phyloP scores from a whole-genome alignment of 2,329 filamentous ascomycete genomes.

The Scolecobasidium constrictum region DNA sequence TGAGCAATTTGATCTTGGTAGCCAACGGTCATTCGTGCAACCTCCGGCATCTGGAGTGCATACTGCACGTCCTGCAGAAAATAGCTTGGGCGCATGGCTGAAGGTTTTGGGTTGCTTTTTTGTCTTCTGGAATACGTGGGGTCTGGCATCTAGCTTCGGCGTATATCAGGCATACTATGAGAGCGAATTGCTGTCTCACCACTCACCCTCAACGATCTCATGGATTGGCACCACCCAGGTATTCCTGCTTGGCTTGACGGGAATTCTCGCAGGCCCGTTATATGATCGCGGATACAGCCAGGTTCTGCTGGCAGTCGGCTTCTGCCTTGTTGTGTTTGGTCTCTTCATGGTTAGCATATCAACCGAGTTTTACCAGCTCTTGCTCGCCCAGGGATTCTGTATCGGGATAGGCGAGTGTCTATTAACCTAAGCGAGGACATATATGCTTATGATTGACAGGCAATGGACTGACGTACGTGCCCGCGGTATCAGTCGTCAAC shows the following conservation, averaged over 20 bases:
- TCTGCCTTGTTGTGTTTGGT: conserved; percentile 48
- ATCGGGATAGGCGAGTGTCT: conserved; percentile 12
- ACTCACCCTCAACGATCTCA: conserved; percentile 2
- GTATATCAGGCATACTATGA: conserved; percentile 7
- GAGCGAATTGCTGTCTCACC: conserved; percentile 1
- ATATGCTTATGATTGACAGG: too few species aligned
- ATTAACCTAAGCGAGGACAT: neutral
- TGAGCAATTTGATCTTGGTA: too few species aligned
- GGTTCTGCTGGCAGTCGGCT: conserved; percentile 59
- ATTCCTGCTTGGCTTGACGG: neutral
- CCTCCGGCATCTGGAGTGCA: too few species aligned
- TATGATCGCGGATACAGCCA: conserved; percentile 19
- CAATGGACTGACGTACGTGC: neutral
- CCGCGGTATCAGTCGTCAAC: neutral
- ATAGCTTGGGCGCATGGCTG: too few species aligned
- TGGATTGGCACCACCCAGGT: conserved; percentile 4
- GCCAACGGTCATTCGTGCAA: too few species aligned
- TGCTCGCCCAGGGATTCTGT: conserved; percentile 44
- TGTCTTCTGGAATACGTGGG: neutral
- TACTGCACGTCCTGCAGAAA: too few species aligned
- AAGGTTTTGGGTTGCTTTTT: too few species aligned
- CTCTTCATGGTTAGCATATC: conserved; percentile 59
- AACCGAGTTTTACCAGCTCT: conserved; percentile 42
- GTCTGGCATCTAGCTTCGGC: conserved; percentile 1
- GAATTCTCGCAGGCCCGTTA: neutral